Evolutionary conservation across 768 basidiomycete species (phyloP), one percentile per base, ranked within the genome.

Genomic region (Terana coerulea): DNA sequence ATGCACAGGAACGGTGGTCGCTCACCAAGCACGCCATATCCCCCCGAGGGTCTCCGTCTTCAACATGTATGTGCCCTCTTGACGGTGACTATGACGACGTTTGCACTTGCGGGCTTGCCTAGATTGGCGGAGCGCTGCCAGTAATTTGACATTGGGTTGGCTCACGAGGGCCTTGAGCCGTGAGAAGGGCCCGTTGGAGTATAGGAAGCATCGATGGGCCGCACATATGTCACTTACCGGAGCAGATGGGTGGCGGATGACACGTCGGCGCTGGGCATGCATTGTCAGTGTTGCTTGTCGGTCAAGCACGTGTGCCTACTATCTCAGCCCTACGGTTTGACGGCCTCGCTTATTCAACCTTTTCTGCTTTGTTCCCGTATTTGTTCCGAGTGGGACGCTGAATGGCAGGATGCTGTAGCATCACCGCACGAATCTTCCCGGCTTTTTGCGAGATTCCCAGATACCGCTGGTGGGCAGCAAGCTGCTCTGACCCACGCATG

Each of bases 261-360:
- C 24, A 17, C 37, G 37, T 39, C 37, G 37, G 37, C 37, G 37
- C 37, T 39, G 37, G 37, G 24, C 17, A 22, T 19, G 37, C 37
- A n/a, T 39, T 39, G 37, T n/a, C 17, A n/a, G n/a, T 39, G 17
- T n/a, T 19, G 37, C 37, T 39, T 39, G 37, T 39, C 37, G 37
- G 24, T 15, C 8, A 14, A 19, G 30, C 45, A 34, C 45, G 45
- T 46, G 45, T 39, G 30, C n/a, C n/a, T n/a, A n/a, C 15, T 34
- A 29, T 34, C 22, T 46, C 30, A n/a, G 19, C 21, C 28, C 45
- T 19, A 17, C 31, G 12, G 19, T 40, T 31, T 29, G 19, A 33
- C 45, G 45, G 45, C 45, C 21, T 33, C 22, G 31, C 30, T 46
- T 29, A 46, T 46, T 8, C 41, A 43, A 42, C 22, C n/a, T 43